phyloP scores from a whole-genome alignment of 805 yeast species.

The Blastobotrys americana region DNA sequence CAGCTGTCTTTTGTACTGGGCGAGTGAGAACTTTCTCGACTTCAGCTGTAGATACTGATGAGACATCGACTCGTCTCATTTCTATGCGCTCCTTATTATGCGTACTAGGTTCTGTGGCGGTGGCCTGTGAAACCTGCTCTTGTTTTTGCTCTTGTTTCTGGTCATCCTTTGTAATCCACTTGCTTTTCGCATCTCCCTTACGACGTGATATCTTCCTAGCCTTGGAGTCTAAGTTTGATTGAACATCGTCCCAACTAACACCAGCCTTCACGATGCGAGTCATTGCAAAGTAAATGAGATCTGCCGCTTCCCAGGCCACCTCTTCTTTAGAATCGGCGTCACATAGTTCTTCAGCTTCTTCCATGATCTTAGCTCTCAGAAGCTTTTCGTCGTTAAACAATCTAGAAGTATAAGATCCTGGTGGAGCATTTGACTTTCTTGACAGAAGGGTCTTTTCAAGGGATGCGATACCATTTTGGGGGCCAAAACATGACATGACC shows the following conservation, averaged over 20 bases:
- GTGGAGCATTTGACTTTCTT: conserved; percentile 67
- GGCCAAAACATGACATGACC: conserved; percentile 74
- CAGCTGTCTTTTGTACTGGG: conserved; percentile 92
- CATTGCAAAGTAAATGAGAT: conserved; percentile 61
- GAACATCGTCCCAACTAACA: conserved; percentile 73
- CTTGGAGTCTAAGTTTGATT: conserved; percentile 75
- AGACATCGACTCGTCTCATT: conserved; percentile 44
- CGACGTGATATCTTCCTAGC: conserved; percentile 83
- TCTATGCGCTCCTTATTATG: conserved; percentile 30
- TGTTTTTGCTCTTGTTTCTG: conserved; percentile 16
- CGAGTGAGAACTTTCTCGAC: conserved; percentile 65
- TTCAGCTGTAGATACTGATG: conserved; percentile 35
- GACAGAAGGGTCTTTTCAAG: conserved; percentile 60
- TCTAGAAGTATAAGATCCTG: conserved; percentile 90
- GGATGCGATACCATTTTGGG: conserved; percentile 54
- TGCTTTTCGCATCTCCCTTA: conserved; percentile 91
- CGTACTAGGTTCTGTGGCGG: conserved; percentile 14
- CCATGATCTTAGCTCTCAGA: conserved; percentile 76
- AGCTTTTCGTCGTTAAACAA: conserved; percentile 71
- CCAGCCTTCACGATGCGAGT: conserved; percentile 67
- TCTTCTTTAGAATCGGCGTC: conserved; percentile 68
- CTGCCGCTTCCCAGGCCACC: conserved; percentile 97
- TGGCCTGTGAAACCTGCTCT: conserved; percentile 16
- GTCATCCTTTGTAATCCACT: conserved; percentile 42
- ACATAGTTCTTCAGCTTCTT: conserved; percentile 92